A percentile compares a stretch with the other conserved stretches of the same genome.
Conservation (phyloP, 2,329 filamentous ascomycete species). For the Scorias spongiosa region DNA sequence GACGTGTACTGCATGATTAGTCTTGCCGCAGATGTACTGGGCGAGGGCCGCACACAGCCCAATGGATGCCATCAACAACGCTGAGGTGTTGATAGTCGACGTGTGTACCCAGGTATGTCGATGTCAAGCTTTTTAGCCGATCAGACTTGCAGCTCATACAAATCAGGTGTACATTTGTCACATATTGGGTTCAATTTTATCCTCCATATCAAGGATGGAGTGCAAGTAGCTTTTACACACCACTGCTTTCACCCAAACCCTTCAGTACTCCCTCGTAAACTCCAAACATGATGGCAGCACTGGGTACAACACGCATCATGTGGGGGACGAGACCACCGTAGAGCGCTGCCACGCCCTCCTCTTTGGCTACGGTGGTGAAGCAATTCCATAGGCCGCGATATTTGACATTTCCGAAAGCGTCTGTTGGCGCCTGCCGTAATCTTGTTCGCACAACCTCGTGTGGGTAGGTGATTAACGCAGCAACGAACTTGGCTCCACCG, state of each 20-base stretch:
- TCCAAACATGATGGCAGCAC: conserved; percentile 91
- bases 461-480: conserved; percentile 74
- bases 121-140: too few relatives aligned
- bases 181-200: too few relatives aligned
- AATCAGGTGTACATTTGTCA: too few relatives aligned
- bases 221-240: neutral
- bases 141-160: too few relatives aligned
- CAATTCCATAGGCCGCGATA: conserved; percentile 83
- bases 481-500: conserved; percentile 71
- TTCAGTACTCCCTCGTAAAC: conserved; percentile 50
- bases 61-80: too few relatives aligned
- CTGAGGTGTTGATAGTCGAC: too few relatives aligned
- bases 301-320: conserved; percentile 78
- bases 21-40: too few relatives aligned
- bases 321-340: conserved; percentile 89
- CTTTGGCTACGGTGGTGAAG: conserved; percentile 73
- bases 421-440: conserved; percentile 66
- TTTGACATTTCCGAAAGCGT: conserved; percentile 42
- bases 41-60: too few relatives aligned
- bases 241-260: conserved; percentile 26
- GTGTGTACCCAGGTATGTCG: too few relatives aligned
- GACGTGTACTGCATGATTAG: too few relatives aligned
- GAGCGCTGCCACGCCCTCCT: conserved; percentile 72
- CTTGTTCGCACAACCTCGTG: conserved; percentile 82
- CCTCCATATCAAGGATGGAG: too few relatives aligned